Evolutionary conservation across 164 flowering plant species (phyloP).

Genomic region (Annona cherimola): DNA sequence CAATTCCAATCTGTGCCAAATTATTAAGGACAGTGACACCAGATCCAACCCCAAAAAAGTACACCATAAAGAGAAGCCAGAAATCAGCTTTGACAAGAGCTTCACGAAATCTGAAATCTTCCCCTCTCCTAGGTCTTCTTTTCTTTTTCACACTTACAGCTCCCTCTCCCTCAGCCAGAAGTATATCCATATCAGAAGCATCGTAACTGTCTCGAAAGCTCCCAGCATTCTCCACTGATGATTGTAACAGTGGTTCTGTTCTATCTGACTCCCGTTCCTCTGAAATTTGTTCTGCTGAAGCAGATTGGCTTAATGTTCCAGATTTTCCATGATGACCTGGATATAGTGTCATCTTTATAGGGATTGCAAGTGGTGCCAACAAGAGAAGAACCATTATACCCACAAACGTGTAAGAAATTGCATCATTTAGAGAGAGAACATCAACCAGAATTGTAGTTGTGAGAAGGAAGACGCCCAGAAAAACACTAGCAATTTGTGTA

Average conservation of each 20-base stretch:
- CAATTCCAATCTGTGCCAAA: slow-evolving; percentile 83
- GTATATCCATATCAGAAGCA: slow-evolving; percentile 54
- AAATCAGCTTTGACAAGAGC: too few species aligned
- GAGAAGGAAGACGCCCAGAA: slow-evolving; percentile 69
- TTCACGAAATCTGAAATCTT: too few species aligned
- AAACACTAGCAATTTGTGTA: slow-evolving; percentile 54
- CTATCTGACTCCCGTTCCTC: too few species aligned
- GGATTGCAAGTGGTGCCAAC: slow-evolving; percentile 80
- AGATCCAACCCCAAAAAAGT: slow-evolving; percentile 81
- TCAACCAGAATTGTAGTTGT: slow-evolving; percentile 47
- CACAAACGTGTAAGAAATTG: slow-evolving; percentile 40
- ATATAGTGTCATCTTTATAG: slow-evolving; percentile 76
- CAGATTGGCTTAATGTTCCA: too few species aligned
- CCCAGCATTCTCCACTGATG: too few species aligned
- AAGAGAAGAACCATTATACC: slow-evolving; percentile 50
- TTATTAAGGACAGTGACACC: slow-evolving; percentile 94
- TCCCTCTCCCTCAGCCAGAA: slow-evolving; percentile 88
- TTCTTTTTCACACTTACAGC: slow-evolving; percentile 80
- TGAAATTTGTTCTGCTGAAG: too few species aligned
- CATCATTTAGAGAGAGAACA: slow-evolving; percentile 30
- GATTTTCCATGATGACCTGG: slow-evolving; percentile 34
- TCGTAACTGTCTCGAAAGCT: too few species aligned
- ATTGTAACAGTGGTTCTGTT: too few species aligned
- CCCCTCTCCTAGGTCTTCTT: slow-evolving; percentile 76
- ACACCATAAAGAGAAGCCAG: slow-evolving; percentile 87